A percentile compares a stretch with the other conserved stretches of the same genome.
phyloP scores from a whole-genome alignment of 2,329 filamentous ascomycete species.

The Hyphodiscus sp. region DNA sequence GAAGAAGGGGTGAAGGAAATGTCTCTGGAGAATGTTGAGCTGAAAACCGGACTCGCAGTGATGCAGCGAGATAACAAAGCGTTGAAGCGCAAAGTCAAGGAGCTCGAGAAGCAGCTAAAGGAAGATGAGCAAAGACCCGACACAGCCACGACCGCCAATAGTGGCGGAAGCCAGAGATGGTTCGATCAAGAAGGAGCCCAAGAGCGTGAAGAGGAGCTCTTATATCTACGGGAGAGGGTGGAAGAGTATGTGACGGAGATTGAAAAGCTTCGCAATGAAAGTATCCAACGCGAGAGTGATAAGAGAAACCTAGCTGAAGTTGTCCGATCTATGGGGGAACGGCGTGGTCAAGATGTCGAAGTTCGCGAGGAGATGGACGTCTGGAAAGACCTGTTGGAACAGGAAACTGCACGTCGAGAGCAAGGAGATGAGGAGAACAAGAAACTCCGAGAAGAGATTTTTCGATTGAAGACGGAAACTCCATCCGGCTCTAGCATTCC shows the following conservation, averaged over 20 bases:
- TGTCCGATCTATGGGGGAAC: slow-evolving; percentile 58
- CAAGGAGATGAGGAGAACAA: slow-evolving; percentile 87
- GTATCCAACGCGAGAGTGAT: slow-evolving; percentile 72
- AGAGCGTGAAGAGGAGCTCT: slow-evolving; percentile 77
- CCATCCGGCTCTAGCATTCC: slow-evolving; percentile 28
- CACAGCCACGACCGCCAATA: slow-evolving; percentile 50
- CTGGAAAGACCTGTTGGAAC: slow-evolving; percentile 90
- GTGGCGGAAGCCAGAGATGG: slow-evolving; percentile 49
- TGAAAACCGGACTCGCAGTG: slow-evolving; percentile 84
- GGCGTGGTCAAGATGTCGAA: slow-evolving; percentile 38
- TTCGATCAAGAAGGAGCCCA: slow-evolving; percentile 53
- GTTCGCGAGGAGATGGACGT: slow-evolving; percentile 67
- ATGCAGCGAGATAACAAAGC: slow-evolving; percentile 87
- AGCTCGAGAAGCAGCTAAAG: slow-evolving; percentile 74
- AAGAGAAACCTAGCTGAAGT: slow-evolving; percentile 82
- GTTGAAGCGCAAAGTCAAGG: slow-evolving; percentile 72
- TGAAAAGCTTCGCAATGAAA: slow-evolving; percentile 73
- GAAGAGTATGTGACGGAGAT: slow-evolving; percentile 80
- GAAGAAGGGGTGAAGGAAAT: slow-evolving; percentile 97
- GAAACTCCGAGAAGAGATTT: slow-evolving; percentile 75
- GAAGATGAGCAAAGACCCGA: slow-evolving; percentile 56
- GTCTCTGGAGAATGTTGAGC: slow-evolving; percentile 94
- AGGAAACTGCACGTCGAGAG: slow-evolving; percentile 82
- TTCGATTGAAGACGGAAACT: slow-evolving; percentile 60
- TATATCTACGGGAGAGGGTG: slow-evolving; percentile 77